Conservation (phyloP, 345 rosid genomes). For the Melaleuca quinquenervia region DNA sequence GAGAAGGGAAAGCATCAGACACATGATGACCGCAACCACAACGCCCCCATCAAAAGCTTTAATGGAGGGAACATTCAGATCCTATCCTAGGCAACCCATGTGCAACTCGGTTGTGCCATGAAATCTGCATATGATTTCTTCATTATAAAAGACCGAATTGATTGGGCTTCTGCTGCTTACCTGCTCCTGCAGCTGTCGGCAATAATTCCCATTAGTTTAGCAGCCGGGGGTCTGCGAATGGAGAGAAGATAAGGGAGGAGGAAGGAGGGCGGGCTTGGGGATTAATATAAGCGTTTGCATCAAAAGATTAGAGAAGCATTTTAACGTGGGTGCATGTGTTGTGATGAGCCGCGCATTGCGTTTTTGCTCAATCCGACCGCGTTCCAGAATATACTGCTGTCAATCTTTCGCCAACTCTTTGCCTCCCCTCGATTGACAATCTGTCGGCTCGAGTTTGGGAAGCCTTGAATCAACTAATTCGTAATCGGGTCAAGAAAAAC, state of each 20-base stretch:
- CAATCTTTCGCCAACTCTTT: neutral
- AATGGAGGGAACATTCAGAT: neutral
- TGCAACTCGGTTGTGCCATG: neutral
- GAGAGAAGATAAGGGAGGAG: neutral
- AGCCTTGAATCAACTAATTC: neutral
- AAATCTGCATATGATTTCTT: neutral
- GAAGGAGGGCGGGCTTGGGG: neutral
- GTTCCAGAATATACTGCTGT: neutral
- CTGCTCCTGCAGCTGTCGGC: neutral
- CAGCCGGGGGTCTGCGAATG: neutral
- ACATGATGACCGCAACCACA: neutral
- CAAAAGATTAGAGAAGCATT: neutral
- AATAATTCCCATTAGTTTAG: neutral
- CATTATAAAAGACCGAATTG: neutral
- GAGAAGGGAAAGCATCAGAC: neutral
- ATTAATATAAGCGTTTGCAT: neutral
- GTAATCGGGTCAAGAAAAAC: neutral
- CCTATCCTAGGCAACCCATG: slow-evolving; percentile 1
- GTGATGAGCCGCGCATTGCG: neutral
- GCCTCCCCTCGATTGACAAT: neutral
- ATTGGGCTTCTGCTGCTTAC: neutral
- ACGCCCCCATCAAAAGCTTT: neutral
- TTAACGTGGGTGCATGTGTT: slow-evolving; percentile 1
- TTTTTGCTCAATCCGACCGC: neutral
- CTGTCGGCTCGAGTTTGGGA: neutral